A percentile compares a stretch with the other conserved stretches of the same genome.
phyloP scores from a whole-genome alignment of 176 grass and related monocot genomes.

The Urochloa ruziziensis region DNA sequence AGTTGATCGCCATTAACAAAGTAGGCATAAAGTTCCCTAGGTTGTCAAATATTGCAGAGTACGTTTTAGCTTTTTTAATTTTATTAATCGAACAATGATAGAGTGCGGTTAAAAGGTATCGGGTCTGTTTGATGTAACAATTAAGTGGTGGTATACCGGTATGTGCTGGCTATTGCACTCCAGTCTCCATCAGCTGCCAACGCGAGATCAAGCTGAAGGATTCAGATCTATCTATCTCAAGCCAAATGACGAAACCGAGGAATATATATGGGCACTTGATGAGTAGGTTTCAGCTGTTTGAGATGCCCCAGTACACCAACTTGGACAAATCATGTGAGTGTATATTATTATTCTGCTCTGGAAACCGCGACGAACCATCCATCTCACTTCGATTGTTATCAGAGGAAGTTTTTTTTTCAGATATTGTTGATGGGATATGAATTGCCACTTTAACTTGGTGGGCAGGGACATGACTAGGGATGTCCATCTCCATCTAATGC shows the following conservation, averaged over 20 bases:
- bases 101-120: background rate
- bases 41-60: background rate
- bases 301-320: background rate
- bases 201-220: background rate
- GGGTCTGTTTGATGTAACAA: background rate
- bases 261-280: background rate
- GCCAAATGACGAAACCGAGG: background rate
- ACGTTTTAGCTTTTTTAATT: background rate
- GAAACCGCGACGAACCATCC: background rate
- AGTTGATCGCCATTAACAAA: background rate
- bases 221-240: background rate
- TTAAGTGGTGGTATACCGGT: background rate
- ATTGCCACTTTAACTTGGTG: background rate
- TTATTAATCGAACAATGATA: background rate
- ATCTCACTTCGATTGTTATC: background rate
- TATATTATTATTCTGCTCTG: background rate
- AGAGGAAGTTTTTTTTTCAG: background rate
- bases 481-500: background rate
- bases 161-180: background rate
- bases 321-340: background rate
- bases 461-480: background rate
- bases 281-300: background rate
- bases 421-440: background rate
- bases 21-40: background rate
- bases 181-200: background rate